Percentiles rank a stretch among this genome's conserved stretches.
Evolutionary conservation across 2,329 filamentous ascomycete species (phyloP).

Genomic region (Aspergillus ochraceus): DNA sequence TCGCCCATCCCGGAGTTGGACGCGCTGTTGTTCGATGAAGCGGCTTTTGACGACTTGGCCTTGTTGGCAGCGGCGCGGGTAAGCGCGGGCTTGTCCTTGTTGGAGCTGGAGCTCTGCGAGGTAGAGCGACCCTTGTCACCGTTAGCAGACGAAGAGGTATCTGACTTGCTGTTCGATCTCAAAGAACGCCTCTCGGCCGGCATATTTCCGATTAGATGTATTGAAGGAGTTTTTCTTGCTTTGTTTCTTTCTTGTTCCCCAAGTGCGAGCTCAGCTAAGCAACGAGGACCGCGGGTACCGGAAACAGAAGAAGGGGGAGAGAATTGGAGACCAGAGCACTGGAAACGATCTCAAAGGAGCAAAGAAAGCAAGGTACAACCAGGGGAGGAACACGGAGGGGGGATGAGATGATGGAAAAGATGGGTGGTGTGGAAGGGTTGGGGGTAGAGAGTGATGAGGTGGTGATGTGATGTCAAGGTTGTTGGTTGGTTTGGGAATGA

Average conservation of each 20-base stretch:
- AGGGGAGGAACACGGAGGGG: constrained; percentile 14
- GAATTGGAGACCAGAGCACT: constrained; percentile 14
- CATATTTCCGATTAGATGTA: constrained; percentile 38
- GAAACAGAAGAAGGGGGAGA: constrained; percentile 27
- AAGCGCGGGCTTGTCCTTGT: constrained; percentile 47
- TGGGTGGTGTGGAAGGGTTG: constrained; percentile 16
- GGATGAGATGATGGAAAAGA: constrained; percentile 10
- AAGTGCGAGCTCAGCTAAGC: constrained; percentile 34
- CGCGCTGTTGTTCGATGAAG: constrained; percentile 35
- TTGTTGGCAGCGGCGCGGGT: constrained; percentile 45
- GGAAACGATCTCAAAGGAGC: constrained; percentile 14
- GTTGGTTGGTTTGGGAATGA: constrained; percentile 24
- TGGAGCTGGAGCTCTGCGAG: constrained; percentile 44
- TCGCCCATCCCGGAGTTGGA: constrained; percentile 59
- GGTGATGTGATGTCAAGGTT: constrained; percentile 43
- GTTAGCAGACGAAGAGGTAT: constrained; percentile 48
- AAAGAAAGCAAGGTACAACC: constrained; percentile 9
- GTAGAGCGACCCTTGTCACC: constrained; percentile 46
- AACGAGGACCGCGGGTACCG: constrained; percentile 28
- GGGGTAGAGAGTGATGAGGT: constrained; percentile 23
- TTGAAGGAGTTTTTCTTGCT: too few species aligned
- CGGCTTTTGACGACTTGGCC: constrained; percentile 39
- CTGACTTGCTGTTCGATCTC: constrained; percentile 49
- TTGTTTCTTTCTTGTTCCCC: background rate
- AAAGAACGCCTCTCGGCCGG: constrained; percentile 48